These are phyloP conservation scores for Eurotiales sp. DNA, from an alignment of 2,329 filamentous ascomycete genomes.

Conservation along the genomic window DNA sequence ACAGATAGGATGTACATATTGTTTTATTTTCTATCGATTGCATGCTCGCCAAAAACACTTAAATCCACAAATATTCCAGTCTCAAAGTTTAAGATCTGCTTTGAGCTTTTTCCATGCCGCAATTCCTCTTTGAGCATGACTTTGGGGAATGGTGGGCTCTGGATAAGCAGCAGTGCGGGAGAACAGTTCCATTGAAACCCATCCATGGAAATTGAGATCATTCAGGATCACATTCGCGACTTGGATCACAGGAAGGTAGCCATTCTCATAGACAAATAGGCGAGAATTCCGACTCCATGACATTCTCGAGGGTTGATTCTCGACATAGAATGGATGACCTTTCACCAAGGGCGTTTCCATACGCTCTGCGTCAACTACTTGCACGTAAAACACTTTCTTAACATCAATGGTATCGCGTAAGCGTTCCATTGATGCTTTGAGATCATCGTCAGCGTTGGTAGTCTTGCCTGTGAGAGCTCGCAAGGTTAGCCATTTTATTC, in stretches of 20 bases:
- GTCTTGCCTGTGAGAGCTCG: conserved; percentile 29
- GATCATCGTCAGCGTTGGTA: conserved; percentile 48
- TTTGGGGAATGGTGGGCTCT: conserved; percentile 51
- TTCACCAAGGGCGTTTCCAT: conserved; percentile 53
- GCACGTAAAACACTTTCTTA: conserved; percentile 67
- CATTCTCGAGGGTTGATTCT: conserved; percentile 61
- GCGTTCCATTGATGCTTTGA: conserved; percentile 51
- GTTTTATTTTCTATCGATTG: too few relatives aligned
- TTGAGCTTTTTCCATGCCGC: conserved; percentile 47
- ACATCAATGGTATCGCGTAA: conserved; percentile 55
- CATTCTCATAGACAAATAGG: conserved; percentile 60
- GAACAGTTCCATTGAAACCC: conserved; percentile 68
- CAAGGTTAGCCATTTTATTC: conserved; percentile 54
- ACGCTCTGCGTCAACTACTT: conserved; percentile 68
- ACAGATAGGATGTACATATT: too few relatives aligned
- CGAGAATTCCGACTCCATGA: conserved; percentile 72
- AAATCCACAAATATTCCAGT: too few relatives aligned
- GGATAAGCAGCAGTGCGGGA: conserved; percentile 54
- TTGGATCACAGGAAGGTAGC: conserved; percentile 62
- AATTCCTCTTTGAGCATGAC: conserved; percentile 50
- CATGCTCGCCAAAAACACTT: too few relatives aligned
- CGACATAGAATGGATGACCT: conserved; percentile 56
- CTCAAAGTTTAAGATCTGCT: too few relatives aligned
- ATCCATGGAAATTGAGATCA: conserved; percentile 61
- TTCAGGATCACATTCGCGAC: conserved; percentile 60